Conservation (phyloP, 75 land plant genomes). For the Larix kaempferi region DNA sequence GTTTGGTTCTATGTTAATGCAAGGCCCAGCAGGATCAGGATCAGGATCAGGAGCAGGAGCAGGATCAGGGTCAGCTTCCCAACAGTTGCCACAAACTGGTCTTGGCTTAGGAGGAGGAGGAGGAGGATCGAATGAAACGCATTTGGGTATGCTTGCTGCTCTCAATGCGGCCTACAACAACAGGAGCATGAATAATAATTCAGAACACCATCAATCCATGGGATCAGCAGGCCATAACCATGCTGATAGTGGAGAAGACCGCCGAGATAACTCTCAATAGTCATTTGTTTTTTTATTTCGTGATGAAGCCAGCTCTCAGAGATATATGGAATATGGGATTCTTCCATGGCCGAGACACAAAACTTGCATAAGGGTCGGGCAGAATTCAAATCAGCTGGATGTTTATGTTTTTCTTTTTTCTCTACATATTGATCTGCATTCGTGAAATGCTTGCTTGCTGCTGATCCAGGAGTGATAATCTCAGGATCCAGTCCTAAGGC, state of each 20-base stretch:
- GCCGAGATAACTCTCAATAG: slow-evolving; percentile 11
- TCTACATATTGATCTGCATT: too few relatives aligned
- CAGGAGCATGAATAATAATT: background rate
- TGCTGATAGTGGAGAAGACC: background rate
- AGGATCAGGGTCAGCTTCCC: slow-evolving; percentile 17
- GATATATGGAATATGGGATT: background rate
- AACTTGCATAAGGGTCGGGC: background rate
- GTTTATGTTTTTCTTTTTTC: too few relatives aligned
- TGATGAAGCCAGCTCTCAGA: background rate
- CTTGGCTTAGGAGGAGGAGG: slow-evolving; percentile 20
- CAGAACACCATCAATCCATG: slow-evolving; percentile 6
- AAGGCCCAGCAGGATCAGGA: slow-evolving; percentile 22
- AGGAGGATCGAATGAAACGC: slow-evolving; percentile 31
- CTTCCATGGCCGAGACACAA: background rate
- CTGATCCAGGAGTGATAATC: background rate
- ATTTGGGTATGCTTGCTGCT: slow-evolving; percentile 83
- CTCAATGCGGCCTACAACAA: slow-evolving; percentile 54
- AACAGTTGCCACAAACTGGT: slow-evolving; percentile 23
- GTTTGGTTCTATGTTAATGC: slow-evolving; percentile 30
- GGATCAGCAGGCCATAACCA: background rate
- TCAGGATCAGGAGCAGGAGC: too few relatives aligned
- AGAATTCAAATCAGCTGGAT: background rate
- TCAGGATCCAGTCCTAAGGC: slow-evolving; percentile 2
- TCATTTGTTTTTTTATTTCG: background rate
- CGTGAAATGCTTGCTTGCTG: too few relatives aligned